Conservation (phyloP, 1,139 yeast species). For the Candida frijolesensis region DNA sequence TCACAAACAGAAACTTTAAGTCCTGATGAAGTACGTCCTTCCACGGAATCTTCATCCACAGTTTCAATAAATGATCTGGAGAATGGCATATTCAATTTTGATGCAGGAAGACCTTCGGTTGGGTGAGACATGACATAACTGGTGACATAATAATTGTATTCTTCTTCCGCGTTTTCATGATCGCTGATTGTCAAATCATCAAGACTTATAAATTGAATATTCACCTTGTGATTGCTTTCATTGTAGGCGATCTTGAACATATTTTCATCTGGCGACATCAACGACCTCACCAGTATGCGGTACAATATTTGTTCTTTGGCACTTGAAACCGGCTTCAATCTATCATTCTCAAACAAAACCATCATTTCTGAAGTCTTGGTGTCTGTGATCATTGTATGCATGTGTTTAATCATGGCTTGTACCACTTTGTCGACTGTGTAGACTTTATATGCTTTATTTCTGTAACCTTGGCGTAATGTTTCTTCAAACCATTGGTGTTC, state of each 20-base stretch:
- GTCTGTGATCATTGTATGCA: slow-evolving; percentile 79
- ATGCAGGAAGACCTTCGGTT: slow-evolving; percentile 94
- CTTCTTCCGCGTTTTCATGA: slow-evolving; percentile 72
- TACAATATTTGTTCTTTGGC: slow-evolving; percentile 88
- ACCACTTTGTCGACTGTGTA: slow-evolving; percentile 93
- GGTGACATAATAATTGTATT: slow-evolving; percentile 91
- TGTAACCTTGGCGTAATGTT: slow-evolving; percentile 89
- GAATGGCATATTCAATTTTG: slow-evolving; percentile 73
- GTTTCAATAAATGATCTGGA: slow-evolving; percentile 61
- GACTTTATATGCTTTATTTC: slow-evolving; percentile 88
- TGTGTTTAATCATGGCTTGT: slow-evolving; percentile 86
- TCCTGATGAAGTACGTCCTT: slow-evolving; percentile 70
- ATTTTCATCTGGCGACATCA: slow-evolving; percentile 83
- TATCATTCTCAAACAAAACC: slow-evolving; percentile 78
- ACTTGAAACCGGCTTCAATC: slow-evolving; percentile 62
- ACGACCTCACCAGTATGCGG: slow-evolving; percentile 82
- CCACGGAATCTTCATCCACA: slow-evolving; percentile 61
- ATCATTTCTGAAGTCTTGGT: slow-evolving; percentile 81
- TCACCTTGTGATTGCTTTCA: slow-evolving; percentile 53
- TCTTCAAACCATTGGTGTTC: slow-evolving; percentile 98
- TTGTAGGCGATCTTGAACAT: slow-evolving; percentile 86
- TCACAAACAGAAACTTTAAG: slow-evolving; percentile 79
- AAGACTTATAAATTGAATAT: slow-evolving; percentile 80
- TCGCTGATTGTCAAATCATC: slow-evolving; percentile 88
- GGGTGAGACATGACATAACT: slow-evolving; percentile 94